Base-by-base conservation (phyloP, 202 grass and related monocot genomes). In the Setaria italica region DNA sequence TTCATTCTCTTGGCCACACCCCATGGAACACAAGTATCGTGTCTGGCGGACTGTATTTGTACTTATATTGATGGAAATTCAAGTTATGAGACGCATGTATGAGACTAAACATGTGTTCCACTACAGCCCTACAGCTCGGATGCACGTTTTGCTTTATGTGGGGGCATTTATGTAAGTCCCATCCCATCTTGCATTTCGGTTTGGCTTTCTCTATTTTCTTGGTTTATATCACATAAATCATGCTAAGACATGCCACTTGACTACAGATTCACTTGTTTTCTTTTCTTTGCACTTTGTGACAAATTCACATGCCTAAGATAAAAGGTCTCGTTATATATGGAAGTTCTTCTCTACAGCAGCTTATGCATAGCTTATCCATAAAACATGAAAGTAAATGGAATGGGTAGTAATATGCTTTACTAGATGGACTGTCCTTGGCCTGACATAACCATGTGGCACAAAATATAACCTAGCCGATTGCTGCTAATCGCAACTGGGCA, bases 91-190 rank as follows among this genome's bases (percentile, higher is more conserved):
- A 91, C 91, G 93, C 5, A 33, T 95, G 49, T 89, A 95, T 87
- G 91, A 95, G 90, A 95, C 90, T 63, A 62, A 92, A 82, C 71
- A 95, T 75, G 96, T 99, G 42, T 99, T 99, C 78, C 76, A 92
- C 56, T 99, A 99, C 81, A 95, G 93, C 46, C 93, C 93, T 25
- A 90, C 88, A 70, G 93, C 96, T 82, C 86, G 79, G 78, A 89
- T 95, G 93, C 93, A 99, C 87, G 87, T 94, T 76, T 11, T 89
- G 39, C 88, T 83, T 84, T 95, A 95, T 87, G 62, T 94, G 30
- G 76, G 82, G 19, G 93, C 89, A 71, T 59, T 92, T 35, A 90
- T 94, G 96, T 94, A 92, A 94, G 93, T 87, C 72, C 71, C 62
- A 77, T 39, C 66, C 17, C 1, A 5, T 54, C 10, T 54, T 39